phyloP scores from a whole-genome alignment of 208 protist genomes.

The Leishmania lainsoni region DNA sequence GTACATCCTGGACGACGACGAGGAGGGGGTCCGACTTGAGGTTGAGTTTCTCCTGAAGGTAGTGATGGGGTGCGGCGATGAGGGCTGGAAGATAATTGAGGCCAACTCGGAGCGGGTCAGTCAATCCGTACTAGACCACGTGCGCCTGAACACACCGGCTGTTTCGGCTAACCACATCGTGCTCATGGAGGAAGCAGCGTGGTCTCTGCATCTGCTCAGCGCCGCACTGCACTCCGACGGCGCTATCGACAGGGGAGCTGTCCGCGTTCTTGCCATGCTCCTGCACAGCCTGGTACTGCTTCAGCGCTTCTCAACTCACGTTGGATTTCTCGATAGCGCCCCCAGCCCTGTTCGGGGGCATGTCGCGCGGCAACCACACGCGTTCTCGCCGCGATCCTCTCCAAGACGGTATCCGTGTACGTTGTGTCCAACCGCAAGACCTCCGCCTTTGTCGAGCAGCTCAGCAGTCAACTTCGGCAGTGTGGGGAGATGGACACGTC shows the following conservation, averaged over 20 bases:
- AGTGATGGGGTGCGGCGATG: conserved; percentile 40
- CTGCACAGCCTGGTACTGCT: conserved; percentile 26
- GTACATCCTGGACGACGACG: conserved; percentile 49
- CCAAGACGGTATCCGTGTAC: conserved; percentile 35
- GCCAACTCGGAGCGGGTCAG: conserved; percentile 13
- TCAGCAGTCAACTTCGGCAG: conserved; percentile 28
- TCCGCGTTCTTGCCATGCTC: conserved; percentile 24
- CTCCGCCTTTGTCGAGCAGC: conserved; percentile 36
- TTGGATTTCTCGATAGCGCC: conserved; percentile 9
- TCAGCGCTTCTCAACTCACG: conserved; percentile 11
- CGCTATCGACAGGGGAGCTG: conserved; percentile 21
- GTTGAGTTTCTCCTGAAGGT: conserved; percentile 44
- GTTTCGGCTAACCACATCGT: conserved; percentile 18
- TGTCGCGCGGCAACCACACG: conserved; percentile 17
- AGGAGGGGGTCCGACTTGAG: conserved; percentile 46
- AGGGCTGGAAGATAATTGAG: conserved; percentile 28
- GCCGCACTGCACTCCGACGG: conserved; percentile 25
- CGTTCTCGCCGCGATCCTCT: conserved; percentile 18
- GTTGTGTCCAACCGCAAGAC: conserved; percentile 30
- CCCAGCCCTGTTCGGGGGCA: conserved; percentile 27
- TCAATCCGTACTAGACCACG: conserved; percentile 10
- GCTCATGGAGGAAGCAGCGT: conserved; percentile 29
- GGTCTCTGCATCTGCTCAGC: conserved; percentile 36
- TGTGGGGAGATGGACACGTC: conserved; percentile 30
- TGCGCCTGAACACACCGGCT: conserved; percentile 1